A percentile compares a stretch with the other conserved stretches of the same genome.
phyloP scores from a whole-genome alignment of 768 basidiomycete genomes.

The Royoungia palumana region DNA sequence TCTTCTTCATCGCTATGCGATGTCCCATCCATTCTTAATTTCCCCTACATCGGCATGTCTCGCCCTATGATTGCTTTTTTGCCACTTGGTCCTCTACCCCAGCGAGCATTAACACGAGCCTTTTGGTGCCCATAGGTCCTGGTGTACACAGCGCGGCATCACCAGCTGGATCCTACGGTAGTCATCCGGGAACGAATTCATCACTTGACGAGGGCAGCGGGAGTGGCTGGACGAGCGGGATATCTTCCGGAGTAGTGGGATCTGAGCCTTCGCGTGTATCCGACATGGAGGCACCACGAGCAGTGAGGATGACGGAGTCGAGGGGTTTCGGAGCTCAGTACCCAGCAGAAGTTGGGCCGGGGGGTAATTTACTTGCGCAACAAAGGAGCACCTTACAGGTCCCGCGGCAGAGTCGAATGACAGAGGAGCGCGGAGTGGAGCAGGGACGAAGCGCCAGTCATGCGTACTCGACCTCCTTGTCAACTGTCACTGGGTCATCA shows the following conservation, averaged over 20 bases:
- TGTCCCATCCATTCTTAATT: conserved; percentile 5
- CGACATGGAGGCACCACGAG: neutral
- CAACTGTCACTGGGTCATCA: conserved; percentile 24
- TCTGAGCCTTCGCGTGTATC: conserved; percentile 13
- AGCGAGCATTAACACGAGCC: conserved; percentile 10
- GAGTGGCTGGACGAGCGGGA: conserved; percentile 10
- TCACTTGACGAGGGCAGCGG: conserved; percentile 18
- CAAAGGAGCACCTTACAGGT: neutral
- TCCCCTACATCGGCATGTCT: neutral
- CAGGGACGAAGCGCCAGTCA: conserved; percentile 8
- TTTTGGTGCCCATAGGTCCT: conserved; percentile 10
- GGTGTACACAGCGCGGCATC: conserved; percentile 17
- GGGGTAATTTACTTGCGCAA: neutral
- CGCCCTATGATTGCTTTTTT: neutral
- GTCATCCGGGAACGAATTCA: conserved; percentile 19
- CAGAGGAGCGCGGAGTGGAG: neutral
- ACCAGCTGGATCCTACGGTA: conserved; percentile 23
- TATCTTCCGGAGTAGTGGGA: conserved; percentile 12
- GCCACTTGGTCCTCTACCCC: neutral
- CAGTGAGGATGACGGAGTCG: neutral
- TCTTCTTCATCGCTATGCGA: neutral
- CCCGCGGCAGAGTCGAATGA: neutral
- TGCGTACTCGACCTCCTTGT: conserved; percentile 22
- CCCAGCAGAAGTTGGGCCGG: neutral
- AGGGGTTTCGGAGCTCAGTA: neutral